Conservation (phyloP, 1,139 yeast species). For the Kodamaea arcana region DNA sequence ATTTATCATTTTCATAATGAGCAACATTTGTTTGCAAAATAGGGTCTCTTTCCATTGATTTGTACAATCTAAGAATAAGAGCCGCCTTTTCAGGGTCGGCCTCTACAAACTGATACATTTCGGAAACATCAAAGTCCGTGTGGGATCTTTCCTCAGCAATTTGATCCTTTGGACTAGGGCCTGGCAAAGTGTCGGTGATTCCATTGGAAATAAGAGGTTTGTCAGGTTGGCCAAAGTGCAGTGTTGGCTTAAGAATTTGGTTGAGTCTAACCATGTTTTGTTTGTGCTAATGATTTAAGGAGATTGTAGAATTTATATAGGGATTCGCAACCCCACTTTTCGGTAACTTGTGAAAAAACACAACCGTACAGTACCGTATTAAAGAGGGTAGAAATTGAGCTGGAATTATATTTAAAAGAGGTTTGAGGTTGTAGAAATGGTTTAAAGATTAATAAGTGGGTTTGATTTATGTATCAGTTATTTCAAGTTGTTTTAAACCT, state of each 20-base stretch:
- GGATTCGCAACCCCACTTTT: neutral
- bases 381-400: too few species aligned
- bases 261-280: neutral
- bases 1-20: conserved; percentile 52
- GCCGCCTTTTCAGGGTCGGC: conserved; percentile 47
- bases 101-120: conserved; percentile 42
- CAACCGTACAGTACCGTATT: neutral
- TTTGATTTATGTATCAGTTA: too few species aligned
- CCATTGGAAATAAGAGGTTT: conserved; percentile 4
- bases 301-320: neutral
- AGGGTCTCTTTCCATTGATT: conserved; percentile 52
- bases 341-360: neutral
- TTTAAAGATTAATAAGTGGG: too few species aligned
- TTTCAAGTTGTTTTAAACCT: too few species aligned
- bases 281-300: neutral
- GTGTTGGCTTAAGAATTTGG: conserved; percentile 1
- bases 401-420: too few species aligned
- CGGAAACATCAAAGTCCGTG: conserved; percentile 40
- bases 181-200: conserved; percentile 7
- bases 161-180: conserved; percentile 20
- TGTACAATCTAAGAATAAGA: conserved; percentile 42
- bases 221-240: conserved; percentile 4
- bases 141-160: conserved; percentile 46
- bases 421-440: too few species aligned
- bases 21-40: conserved; percentile 42